Base-by-base conservation (phyloP, 768 basidiomycete species). In the Glaciozyma martinii region DNA sequence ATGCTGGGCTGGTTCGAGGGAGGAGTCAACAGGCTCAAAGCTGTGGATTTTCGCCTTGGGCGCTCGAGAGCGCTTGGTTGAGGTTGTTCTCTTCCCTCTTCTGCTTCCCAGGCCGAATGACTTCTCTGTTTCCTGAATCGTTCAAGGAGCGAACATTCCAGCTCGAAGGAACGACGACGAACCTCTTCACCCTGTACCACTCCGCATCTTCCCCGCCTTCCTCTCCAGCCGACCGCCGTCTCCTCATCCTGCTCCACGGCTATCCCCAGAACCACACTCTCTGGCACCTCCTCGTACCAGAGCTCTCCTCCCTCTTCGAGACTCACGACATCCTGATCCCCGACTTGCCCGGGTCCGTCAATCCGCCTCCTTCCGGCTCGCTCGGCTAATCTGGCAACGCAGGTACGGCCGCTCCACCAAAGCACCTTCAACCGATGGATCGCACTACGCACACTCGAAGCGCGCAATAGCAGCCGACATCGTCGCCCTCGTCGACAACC, bases 391-490 rank as follows among this genome's bases (percentile, higher is more conserved):
- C n/a, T 23, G 30, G 13, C 0, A 15, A 23, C 54, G 8, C 49
- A 47, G 49, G 29, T 61, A 61, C 60, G 60, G 60, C 50, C 18
- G n/a, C 27, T 61, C 60, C 15, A 37, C 40, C 37, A 61, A 61
- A 40, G 25, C 19, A 3, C 21, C 49, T 12, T 42, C 50, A 5
- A 5, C 37, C 5, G 60, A 61, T 13, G 60, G 60, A 3, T 43
- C 60, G 19, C 76, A 77, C 65, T 65, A 64, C 13, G 74, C 74
- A 56, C 74, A 76, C 62, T 73, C 70, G 19, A 77, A 77, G 62
- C 65, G 74, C 19, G 75, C 75, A 56, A 74, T 77, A 70, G 75
- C 75, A 8, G 62, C 60, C 13, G 76, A 77, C 62, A 65, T 72
- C 32, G 67, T 76, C 18, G 64, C 70, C 27, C 66, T 75, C 19